These are phyloP conservation scores for Fusarium sp. DNA, from an alignment of 2,329 filamentous ascomycete genomes.

Conservation along the genomic window DNA sequence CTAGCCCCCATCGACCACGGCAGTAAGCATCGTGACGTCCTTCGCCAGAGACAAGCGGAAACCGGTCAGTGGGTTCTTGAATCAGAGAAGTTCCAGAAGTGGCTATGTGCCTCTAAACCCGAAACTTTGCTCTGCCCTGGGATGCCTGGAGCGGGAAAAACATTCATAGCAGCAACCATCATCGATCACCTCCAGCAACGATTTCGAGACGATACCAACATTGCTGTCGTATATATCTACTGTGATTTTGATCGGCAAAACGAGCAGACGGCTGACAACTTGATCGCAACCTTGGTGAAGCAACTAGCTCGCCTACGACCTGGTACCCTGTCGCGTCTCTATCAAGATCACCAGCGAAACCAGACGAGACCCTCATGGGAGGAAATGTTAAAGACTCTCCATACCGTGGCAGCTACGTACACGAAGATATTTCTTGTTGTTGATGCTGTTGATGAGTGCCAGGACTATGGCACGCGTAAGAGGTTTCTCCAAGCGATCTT, in stretches of 20 bases:
- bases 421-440: neutral
- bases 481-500: slow-evolving; percentile 4
- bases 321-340: neutral
- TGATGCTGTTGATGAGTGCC: slow-evolving; percentile 2
- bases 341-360: neutral
- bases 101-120: fast-evolving
- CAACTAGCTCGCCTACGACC: neutral
- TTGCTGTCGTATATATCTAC: slow-evolving; percentile 1
- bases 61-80: neutral
- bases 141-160: slow-evolving; percentile 9
- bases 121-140: neutral
- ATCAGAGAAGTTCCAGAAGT: neutral
- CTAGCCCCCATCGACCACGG: neutral
- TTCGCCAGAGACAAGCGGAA: neutral
- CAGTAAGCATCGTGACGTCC: neutral
- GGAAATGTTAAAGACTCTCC: neutral
- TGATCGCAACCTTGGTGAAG: neutral
- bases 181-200: neutral
- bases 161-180: neutral
- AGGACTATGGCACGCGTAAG: neutral
- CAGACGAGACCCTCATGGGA: neutral
- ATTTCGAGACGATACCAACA: fast-evolving
- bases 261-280: neutral
- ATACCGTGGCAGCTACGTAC: neutral
- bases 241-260: neutral